Conservation (phyloP, 2,329 filamentous ascomycete species). For the Pseudohalonectria lignicola region DNA sequence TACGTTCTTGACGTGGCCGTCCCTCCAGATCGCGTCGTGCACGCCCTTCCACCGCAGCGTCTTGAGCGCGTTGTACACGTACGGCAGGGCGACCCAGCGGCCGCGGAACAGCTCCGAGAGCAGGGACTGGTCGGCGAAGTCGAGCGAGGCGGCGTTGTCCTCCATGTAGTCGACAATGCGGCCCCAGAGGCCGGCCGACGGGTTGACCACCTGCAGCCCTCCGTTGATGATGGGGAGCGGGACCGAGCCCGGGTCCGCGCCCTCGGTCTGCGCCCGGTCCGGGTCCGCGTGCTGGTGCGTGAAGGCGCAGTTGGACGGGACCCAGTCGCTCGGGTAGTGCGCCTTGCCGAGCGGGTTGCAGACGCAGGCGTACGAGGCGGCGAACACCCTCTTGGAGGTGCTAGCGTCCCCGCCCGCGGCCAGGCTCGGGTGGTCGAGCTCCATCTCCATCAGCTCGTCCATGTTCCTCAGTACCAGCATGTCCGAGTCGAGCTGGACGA, state of each 20-base stretch:
- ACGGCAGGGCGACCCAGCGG: constrained; percentile 47
- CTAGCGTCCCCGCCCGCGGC: constrained; percentile 7
- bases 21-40: constrained; percentile 44
- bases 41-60: constrained; percentile 38
- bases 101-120: constrained; percentile 42
- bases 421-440: constrained; percentile 29
- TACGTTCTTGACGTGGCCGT: constrained; percentile 47
- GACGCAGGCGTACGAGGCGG: constrained; percentile 73
- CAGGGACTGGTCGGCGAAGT: constrained; percentile 50
- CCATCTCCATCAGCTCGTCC: constrained; percentile 84
- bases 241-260: constrained; percentile 29
- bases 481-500: constrained; percentile 80
- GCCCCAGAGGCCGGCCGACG: constrained; percentile 32
- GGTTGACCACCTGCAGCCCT: constrained; percentile 46
- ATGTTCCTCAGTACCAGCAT: constrained; percentile 79
- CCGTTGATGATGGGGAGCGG: constrained; percentile 43
- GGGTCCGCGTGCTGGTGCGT: constrained; percentile 29
- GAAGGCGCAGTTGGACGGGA: constrained; percentile 46
- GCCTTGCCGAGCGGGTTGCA: constrained; percentile 72
- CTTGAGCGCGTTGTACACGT: constrained; percentile 53
- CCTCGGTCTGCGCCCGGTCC: constrained; percentile 31
- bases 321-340: constrained; percentile 69
- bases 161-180: constrained; percentile 41
- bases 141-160: constrained; percentile 29
- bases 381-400: constrained; percentile 57